Conservation (phyloP, 495 filamentous ascomycete species). For the Aspergillus campestris region DNA sequence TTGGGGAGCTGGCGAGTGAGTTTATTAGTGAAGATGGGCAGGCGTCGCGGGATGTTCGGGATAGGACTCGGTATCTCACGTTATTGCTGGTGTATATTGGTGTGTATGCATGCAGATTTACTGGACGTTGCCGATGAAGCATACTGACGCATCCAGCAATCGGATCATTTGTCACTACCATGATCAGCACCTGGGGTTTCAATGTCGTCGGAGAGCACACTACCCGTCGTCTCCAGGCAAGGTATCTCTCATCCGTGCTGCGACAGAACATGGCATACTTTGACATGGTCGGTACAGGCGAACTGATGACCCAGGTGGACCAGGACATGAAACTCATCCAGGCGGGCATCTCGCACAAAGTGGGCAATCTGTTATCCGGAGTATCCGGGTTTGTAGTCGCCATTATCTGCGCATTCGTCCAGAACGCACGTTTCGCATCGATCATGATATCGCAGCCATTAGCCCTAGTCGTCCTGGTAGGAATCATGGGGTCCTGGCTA, state of each 20-base stretch:
- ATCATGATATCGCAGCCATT: constrained; percentile 10
- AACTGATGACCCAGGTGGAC: neutral
- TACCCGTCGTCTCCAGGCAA: neutral
- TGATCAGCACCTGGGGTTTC: constrained; percentile 1
- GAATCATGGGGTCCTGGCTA: constrained; percentile 3
- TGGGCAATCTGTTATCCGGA: neutral
- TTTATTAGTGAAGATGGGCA: neutral
- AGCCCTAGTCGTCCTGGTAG: constrained; percentile 2
- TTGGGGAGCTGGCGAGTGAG: constrained; percentile 1
- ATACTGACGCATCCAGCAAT: neutral
- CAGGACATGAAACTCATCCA: constrained; percentile 6
- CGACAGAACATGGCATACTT: constrained; percentile 1
- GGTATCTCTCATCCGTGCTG: neutral
- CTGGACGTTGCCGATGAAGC: too few species aligned
- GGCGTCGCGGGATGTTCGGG: neutral
- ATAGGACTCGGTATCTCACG: neutral
- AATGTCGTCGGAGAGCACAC: neutral
- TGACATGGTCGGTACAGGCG: constrained; percentile 1
- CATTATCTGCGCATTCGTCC: neutral
- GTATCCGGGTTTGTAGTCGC: constrained; percentile 3
- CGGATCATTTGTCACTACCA: constrained; percentile 1
- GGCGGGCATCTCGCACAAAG: constrained; percentile 6
- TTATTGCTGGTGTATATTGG: constrained; percentile 1
- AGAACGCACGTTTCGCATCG: constrained; percentile 3
- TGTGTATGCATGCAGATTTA: neutral